These are phyloP conservation scores for Cercospora zeina DNA, from an alignment of 2,329 filamentous ascomycete genomes.

Conservation along the genomic window DNA sequence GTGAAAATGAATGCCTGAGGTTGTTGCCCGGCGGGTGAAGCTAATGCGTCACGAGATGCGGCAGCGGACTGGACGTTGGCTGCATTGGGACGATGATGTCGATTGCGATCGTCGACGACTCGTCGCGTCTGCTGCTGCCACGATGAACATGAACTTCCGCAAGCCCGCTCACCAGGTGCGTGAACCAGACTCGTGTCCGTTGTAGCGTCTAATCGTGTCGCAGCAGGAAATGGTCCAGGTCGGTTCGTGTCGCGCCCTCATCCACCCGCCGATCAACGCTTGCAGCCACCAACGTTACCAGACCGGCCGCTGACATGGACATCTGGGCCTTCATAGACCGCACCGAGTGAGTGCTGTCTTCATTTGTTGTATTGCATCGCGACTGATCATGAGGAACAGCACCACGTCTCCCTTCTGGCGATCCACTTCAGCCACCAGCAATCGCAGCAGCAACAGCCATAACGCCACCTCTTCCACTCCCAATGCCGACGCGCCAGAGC, in stretches of 20 bases:
- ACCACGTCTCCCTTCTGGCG: constrained; percentile 89
- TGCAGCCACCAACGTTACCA: constrained; percentile 2
- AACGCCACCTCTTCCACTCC: constrained; percentile 47
- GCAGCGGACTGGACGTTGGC: not conserved
- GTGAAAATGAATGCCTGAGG: not conserved
- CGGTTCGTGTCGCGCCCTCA: constrained; percentile 64
- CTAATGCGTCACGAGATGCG: constrained; percentile 6
- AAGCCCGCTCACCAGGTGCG: constrained; percentile 48
- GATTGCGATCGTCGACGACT: constrained; percentile 77
- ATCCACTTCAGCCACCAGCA: constrained; percentile 52
- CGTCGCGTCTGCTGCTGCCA: constrained; percentile 69
- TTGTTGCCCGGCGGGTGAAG: not conserved
- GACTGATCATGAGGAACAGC: constrained; percentile 49
- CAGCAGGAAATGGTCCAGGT: constrained; percentile 98
- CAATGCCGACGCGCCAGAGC: constrained; percentile 54
- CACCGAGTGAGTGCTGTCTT: constrained; percentile 34
- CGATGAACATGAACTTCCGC: constrained; percentile 53
- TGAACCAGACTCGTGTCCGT: constrained; percentile 14
- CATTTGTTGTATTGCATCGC: not conserved
- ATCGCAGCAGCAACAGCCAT: constrained; percentile 33
- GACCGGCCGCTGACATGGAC: constrained; percentile 44
- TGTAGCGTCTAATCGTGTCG: not conserved
- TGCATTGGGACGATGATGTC: constrained; percentile 4
- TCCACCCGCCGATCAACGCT: constrained; percentile 8
- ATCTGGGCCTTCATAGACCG: constrained; percentile 41